These are phyloP conservation scores for Linanthus parryae DNA, from an alignment of 148 eudicot species.

Conservation along the genomic window DNA sequence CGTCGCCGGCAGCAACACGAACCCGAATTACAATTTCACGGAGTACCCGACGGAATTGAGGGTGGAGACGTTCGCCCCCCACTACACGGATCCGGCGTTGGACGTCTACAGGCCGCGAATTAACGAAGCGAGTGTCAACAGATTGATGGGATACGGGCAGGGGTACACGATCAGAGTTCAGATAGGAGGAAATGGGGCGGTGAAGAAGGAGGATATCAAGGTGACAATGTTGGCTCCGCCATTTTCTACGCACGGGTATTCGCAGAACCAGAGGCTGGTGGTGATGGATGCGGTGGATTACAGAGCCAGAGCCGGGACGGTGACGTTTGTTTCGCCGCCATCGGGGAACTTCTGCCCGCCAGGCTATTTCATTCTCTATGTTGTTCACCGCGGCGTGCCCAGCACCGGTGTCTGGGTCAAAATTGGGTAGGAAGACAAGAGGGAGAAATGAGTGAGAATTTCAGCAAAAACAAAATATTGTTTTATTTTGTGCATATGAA, in stretches of 20 bases:
- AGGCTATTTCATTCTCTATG: conserved; percentile 55
- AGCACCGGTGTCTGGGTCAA: conserved; percentile 67
- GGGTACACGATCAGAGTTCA: conserved; percentile 14
- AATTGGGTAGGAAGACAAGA: no score
- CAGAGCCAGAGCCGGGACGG: background rate
- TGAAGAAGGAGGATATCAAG: conserved; percentile 22
- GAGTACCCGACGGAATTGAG: conserved; percentile 53
- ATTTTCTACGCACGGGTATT: conserved; percentile 90
- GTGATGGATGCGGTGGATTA: conserved; percentile 19
- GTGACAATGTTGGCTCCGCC: conserved; percentile 64
- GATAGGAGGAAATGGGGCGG: background rate
- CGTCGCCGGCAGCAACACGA: conserved; percentile 78
- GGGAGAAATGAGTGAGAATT: no score
- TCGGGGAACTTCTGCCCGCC: conserved; percentile 55
- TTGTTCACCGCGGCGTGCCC: conserved; percentile 59
- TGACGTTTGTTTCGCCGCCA: conserved; percentile 43
- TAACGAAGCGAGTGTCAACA: background rate
- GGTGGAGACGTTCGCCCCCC: conserved; percentile 71
- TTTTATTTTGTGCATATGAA: no score
- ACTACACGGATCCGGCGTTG: conserved; percentile 40
- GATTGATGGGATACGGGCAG: conserved; percentile 21
- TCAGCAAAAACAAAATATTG: no score
- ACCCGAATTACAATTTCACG: conserved; percentile 31
- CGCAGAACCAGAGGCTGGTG: conserved; percentile 63
- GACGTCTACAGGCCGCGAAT: conserved; percentile 20